These are phyloP conservation scores for Knufia petricola DNA, from an alignment of 2,329 filamentous ascomycete species.

Conservation along the genomic window DNA sequence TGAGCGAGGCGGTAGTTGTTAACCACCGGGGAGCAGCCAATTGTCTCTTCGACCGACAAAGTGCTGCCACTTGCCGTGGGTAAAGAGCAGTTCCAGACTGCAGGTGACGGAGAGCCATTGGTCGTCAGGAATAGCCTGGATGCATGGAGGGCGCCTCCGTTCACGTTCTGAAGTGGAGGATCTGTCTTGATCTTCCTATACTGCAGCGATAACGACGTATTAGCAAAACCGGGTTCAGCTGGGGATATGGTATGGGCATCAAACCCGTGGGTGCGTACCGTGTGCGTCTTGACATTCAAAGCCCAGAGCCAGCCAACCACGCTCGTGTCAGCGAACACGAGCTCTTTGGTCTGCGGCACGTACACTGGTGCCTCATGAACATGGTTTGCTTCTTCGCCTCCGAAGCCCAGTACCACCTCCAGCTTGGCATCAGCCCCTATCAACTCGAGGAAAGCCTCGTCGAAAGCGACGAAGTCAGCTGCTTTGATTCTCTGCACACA, in stretches of 20 bases:
- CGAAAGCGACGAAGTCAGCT: constrained; percentile 5
- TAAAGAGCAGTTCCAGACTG: constrained; percentile 3
- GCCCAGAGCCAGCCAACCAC: constrained; percentile 5
- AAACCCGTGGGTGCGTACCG: background rate
- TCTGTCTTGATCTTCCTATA: background rate
- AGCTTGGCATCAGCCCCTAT: constrained; percentile 3
- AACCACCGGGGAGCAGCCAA: background rate
- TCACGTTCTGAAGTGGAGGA: constrained; percentile 6
- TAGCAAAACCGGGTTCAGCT: too few relatives aligned
- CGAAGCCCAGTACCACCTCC: background rate
- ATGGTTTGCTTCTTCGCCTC: background rate
- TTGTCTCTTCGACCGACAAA: background rate
- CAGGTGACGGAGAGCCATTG: background rate
- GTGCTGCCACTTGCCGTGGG: background rate
- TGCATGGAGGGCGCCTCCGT: background rate
- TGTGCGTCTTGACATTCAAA: background rate
- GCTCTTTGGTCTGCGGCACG: constrained; percentile 1
- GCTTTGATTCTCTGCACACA: background rate
- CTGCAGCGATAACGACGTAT: background rate
- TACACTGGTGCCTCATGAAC: constrained; percentile 10
- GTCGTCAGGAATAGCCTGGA: constrained; percentile 3
- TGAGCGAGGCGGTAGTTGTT: constrained; percentile 8
- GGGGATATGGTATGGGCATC: background rate
- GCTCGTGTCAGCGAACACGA: constrained; percentile 6
- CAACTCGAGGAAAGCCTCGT: constrained; percentile 1